These are phyloP conservation scores for Brassica incana DNA, from an alignment of 345 rosid species.

Conservation along the genomic window DNA sequence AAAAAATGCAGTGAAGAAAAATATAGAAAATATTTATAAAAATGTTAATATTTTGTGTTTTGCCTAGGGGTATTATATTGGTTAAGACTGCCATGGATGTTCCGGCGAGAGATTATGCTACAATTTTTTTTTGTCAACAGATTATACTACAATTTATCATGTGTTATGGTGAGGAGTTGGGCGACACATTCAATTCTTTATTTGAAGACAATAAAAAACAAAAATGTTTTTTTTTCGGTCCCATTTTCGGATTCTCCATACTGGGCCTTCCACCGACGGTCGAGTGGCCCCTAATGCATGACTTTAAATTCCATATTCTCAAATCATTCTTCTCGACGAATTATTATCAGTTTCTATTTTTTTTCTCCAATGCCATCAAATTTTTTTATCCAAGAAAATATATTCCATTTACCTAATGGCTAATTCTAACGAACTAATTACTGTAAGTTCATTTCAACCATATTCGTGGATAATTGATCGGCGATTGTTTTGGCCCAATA, in stretches of 20 bases:
- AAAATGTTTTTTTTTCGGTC: background rate
- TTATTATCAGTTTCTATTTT: background rate
- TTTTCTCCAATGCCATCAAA: background rate
- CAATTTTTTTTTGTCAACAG: background rate
- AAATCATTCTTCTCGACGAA: constrained; percentile 8
- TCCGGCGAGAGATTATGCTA: background rate
- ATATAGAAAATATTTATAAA: too few species aligned
- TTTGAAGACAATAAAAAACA: background rate
- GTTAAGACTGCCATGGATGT: background rate
- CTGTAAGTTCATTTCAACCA: background rate
- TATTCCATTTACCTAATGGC: background rate
- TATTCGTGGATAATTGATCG: background rate
- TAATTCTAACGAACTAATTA: background rate
- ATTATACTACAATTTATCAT: background rate
- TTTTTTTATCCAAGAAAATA: background rate
- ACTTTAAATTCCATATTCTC: constrained; percentile 12
- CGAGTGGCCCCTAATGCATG: constrained; percentile 21
- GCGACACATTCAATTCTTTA: constrained; percentile 6
- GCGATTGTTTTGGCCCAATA: background rate
- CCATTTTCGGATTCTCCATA: background rate
- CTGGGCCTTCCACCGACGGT: constrained; percentile 40
- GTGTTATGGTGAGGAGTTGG: background rate
- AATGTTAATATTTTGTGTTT: too few species aligned
- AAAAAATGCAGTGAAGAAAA: too few species aligned
- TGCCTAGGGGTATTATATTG: too few species aligned